These are phyloP conservation scores for Vachellia pachyceras DNA, from an alignment of 306 rosid genomes.

Conservation along the genomic window DNA sequence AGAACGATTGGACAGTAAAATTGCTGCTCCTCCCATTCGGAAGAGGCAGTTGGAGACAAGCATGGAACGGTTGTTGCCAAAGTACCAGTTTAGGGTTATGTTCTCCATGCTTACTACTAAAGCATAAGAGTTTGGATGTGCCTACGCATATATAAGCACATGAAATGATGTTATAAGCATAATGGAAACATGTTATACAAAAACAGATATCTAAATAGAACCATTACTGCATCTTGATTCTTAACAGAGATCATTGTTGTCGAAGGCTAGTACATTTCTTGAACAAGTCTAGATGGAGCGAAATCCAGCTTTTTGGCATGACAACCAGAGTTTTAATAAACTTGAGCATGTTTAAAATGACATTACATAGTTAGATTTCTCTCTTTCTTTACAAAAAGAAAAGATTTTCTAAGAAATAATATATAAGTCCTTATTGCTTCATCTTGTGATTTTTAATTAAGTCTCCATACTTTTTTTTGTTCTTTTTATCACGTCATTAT, in stretches of 20 bases:
- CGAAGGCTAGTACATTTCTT: not conserved
- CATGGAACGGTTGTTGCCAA: slow-evolving; percentile 83
- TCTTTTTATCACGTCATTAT: too few species aligned
- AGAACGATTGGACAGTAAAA: slow-evolving; percentile 69
- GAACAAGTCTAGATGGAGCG: not conserved
- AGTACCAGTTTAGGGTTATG: slow-evolving; percentile 85
- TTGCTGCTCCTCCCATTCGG: slow-evolving; percentile 79
- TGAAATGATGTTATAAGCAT: not conserved
- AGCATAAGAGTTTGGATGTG: slow-evolving; percentile 80
- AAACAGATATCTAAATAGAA: not conserved
- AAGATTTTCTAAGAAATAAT: too few species aligned
- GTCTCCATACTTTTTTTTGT: too few species aligned
- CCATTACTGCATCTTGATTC: not conserved
- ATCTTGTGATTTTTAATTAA: too few species aligned
- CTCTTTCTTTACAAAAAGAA: too few species aligned
- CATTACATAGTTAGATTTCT: not conserved
- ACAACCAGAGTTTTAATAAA: not conserved
- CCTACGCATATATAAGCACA: slow-evolving; percentile 38
- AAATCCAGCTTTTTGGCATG: not conserved
- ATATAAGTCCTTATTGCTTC: too few species aligned
- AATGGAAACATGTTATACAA: not conserved
- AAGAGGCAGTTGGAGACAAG: slow-evolving; percentile 85
- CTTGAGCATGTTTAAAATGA: too few species aligned
- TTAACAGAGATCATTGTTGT: not conserved
- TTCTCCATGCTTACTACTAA: slow-evolving; percentile 92